Base-by-base conservation (phyloP, 768 basidiomycete genomes). In the Auriscalpium orientale region DNA sequence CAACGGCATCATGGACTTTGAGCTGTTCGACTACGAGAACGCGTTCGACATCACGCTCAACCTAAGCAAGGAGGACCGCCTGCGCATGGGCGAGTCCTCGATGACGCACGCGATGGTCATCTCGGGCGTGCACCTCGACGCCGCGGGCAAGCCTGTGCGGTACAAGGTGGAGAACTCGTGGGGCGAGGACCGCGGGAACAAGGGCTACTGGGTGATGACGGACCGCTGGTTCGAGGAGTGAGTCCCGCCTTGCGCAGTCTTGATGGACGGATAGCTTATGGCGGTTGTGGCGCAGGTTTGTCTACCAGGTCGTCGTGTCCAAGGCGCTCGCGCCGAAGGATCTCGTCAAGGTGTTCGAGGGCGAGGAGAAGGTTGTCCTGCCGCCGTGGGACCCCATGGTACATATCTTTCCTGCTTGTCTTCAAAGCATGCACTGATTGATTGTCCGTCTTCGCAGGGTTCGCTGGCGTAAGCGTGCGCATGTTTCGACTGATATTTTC, bases 51-150 rank as follows among this genome's bases (percentile, higher is more conserved):
- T 93, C 65, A 79, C 74, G 22, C 74, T 95, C 37, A 82, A 82
- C 8, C 77, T 97, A 64, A 84, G 81, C 63, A 98, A 98, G 70
- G 89, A 90, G 0, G 79, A 95, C 65, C 81, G 95, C 12, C 76
- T 98, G 38, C 81, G 84, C 64, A 84, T 85, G 18, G 82, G 83
- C 53, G 94, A 98, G 64, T 90, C 88, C 0, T 69, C 86, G 35
- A 95, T 97, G 94, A 98, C 94, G 1, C 95, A 98, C 68, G 92
- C 92, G 60, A 89, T 92, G 91, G 91, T 95, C 45, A 95, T 98
- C 68, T 85, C 89, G 16, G 95, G 82, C 16, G 95, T 95, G 16
- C 95, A 98, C 66, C 74, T 97, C 49, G 93, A 95, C 65, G 70
- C 74, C 12, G 72, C 68, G 54, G 91, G 91, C 52, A 82, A 80